Percentiles rank a stretch among this genome's conserved stretches.
phyloP scores from a whole-genome alignment of 1,139 yeast species.

The Geotrichum phurueaensis region DNA sequence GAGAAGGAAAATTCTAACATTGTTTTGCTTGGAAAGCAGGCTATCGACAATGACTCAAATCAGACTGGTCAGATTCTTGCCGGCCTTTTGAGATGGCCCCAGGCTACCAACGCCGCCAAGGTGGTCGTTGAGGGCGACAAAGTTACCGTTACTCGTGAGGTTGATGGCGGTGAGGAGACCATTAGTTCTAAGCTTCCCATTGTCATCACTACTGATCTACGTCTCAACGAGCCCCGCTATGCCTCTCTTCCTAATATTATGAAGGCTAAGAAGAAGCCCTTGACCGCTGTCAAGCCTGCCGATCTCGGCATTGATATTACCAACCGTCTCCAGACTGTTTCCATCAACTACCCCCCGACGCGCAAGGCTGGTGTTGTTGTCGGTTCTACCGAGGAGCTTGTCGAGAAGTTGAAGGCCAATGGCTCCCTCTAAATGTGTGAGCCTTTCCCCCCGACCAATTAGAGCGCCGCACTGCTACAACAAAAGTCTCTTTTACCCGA shows the following conservation, averaged over 20 bases:
- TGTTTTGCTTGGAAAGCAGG: slow-evolving; percentile 88
- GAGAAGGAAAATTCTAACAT: slow-evolving; percentile 67
- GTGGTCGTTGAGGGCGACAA: slow-evolving; percentile 57
- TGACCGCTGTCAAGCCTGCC: slow-evolving; percentile 60
- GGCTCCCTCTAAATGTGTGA: slow-evolving; percentile 31
- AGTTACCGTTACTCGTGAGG: slow-evolving; percentile 79
- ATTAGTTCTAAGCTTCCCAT: slow-evolving; percentile 73
- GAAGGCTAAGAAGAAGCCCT: slow-evolving; percentile 97
- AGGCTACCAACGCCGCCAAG: slow-evolving; percentile 92
- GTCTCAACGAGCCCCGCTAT: slow-evolving; percentile 90
- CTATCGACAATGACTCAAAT: slow-evolving; percentile 90
- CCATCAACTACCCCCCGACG: slow-evolving; percentile 78
- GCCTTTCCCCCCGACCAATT: not conserved
- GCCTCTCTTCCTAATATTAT: slow-evolving; percentile 90
- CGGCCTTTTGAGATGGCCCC: slow-evolving; percentile 93
- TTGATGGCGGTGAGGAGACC: slow-evolving; percentile 91
- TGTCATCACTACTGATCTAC: slow-evolving; percentile 84
- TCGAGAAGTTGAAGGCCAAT: slow-evolving; percentile 65
- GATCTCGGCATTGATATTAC: slow-evolving; percentile 65
- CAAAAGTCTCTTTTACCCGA: no score
- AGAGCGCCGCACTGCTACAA: not conserved
- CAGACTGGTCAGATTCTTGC: slow-evolving; percentile 98
- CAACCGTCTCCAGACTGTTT: slow-evolving; percentile 60
- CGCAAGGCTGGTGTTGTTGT: slow-evolving; percentile 82
- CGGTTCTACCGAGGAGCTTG: slow-evolving; percentile 71